Evolutionary conservation across 257 asterid genomes (phyloP).

Genomic region (Fraxinus quadrangulata): DNA sequence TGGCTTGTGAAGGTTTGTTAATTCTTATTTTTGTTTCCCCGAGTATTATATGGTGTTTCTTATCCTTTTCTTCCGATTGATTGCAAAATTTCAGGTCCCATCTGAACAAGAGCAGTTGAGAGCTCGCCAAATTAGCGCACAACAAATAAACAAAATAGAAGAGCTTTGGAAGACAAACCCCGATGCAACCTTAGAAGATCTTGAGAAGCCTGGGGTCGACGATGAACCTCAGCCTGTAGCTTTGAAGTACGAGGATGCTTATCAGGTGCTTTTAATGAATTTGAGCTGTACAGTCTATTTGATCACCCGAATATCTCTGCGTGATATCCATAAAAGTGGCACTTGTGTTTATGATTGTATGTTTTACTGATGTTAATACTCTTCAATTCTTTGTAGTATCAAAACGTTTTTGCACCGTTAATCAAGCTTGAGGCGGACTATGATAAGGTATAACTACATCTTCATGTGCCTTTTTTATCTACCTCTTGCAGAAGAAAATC

Average conservation of each 20-base stretch:
- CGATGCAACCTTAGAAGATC: constrained; percentile 95
- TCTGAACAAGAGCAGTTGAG: constrained; percentile 97
- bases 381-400: constrained; percentile 62
- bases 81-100: constrained; percentile 64
- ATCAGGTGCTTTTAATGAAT: constrained; percentile 62
- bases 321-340: neutral
- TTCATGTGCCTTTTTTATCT: neutral
- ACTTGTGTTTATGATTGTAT: neutral
- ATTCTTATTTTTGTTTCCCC: constrained; percentile 13
- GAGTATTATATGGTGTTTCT: constrained; percentile 6
- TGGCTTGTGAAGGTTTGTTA: constrained; percentile 88
- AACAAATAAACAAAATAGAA: constrained; percentile 96
- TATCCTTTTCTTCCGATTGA: constrained; percentile 20
- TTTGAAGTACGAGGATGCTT: constrained; percentile 95
- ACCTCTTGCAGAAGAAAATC: neutral
- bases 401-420: constrained; percentile 97
- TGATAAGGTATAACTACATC: constrained; percentile 67
- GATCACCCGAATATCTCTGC: constrained; percentile 12
- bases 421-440: constrained; percentile 99
- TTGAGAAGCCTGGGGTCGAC: constrained; percentile 99
- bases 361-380: constrained; percentile 26
- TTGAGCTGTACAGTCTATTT: neutral
- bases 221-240: constrained; percentile 97
- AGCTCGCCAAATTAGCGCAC: constrained; percentile 98
- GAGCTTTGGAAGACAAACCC: constrained; percentile 99